Evolutionary conservation across 345 rosid species (phyloP).

Genomic region (Mercurialis annua): DNA sequence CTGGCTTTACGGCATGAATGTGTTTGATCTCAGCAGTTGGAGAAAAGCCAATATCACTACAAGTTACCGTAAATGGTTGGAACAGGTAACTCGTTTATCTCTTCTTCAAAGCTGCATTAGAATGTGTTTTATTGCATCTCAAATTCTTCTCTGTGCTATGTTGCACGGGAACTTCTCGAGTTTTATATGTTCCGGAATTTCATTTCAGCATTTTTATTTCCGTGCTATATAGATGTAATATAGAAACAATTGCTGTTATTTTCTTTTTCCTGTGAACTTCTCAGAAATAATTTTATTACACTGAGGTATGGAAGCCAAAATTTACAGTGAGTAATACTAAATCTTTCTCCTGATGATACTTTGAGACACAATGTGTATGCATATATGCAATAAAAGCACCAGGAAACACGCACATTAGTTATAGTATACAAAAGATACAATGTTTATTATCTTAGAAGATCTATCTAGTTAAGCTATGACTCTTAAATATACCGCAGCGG

Average conservation of each 20-base stretch:
- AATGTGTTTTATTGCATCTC: not conserved
- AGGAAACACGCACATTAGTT: not conserved
- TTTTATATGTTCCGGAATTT: too few relatives aligned
- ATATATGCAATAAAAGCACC: not conserved
- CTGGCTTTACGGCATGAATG: slow-evolving; percentile 90
- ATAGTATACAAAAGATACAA: not conserved
- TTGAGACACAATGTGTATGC: not conserved
- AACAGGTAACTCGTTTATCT: slow-evolving; percentile 45
- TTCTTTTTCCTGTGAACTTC: not conserved
- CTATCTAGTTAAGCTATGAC: too few relatives aligned
- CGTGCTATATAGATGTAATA: too few relatives aligned
- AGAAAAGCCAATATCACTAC: slow-evolving; percentile 63
- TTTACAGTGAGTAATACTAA: not conserved
- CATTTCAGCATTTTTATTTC: too few relatives aligned
- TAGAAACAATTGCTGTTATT: not conserved
- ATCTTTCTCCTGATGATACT: not conserved
- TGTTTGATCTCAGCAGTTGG: slow-evolving; percentile 85
- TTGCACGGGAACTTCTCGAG: too few relatives aligned
- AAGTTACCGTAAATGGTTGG: slow-evolving; percentile 67
- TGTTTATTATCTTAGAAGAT: not conserved
- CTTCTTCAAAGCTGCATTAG: not conserved
- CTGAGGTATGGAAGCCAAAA: not conserved
- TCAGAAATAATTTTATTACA: not conserved
- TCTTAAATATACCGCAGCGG: too few relatives aligned
- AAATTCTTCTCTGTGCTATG: not conserved